Evolutionary conservation across 192 early-diverging fungal species (phyloP).

Genomic region (Kickxella alabastrina): DNA sequence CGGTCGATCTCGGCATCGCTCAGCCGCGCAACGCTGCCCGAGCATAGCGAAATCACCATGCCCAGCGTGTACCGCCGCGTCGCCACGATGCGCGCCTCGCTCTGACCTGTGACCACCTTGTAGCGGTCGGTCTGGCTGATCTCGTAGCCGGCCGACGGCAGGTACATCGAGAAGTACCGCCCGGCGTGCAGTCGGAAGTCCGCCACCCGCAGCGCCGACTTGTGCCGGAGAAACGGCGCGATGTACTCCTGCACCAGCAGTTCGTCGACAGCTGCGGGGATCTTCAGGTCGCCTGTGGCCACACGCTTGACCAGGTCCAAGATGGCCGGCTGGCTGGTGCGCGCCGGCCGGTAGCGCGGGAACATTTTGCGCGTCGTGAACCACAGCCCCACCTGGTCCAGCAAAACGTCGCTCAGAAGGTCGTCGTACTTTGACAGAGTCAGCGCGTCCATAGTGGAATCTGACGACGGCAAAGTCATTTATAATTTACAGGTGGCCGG

Average conservation of each 20-base stretch:
- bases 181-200: constrained; percentile 50
- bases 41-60: constrained; percentile 36
- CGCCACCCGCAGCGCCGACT: constrained; percentile 10
- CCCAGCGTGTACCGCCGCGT: constrained; percentile 33
- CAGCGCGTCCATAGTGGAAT: constrained; percentile 38
- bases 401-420: constrained; percentile 47
- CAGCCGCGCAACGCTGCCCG: constrained; percentile 57
- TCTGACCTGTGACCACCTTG: constrained; percentile 23
- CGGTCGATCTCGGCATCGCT: constrained; percentile 24
- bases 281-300: constrained; percentile 7
- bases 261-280: constrained; percentile 25
- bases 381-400: constrained; percentile 45
- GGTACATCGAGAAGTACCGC: constrained; percentile 65
- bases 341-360: constrained; percentile 29
- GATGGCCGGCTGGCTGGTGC: constrained; percentile 5
- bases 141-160: constrained; percentile 62
- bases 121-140: constrained; percentile 59
- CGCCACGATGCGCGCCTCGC: constrained; percentile 43
- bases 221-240: constrained; percentile 29
- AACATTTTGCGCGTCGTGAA: constrained; percentile 50
- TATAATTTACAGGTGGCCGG: too few species aligned
- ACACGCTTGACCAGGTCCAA: constrained; percentile 22
- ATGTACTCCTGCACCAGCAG: constrained; percentile 33
- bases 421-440: constrained; percentile 51
- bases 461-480: constrained; percentile 16